These are phyloP conservation scores for Hymenoscyphus scutula DNA, from an alignment of 2,329 filamentous ascomycete species.

Conservation along the genomic window DNA sequence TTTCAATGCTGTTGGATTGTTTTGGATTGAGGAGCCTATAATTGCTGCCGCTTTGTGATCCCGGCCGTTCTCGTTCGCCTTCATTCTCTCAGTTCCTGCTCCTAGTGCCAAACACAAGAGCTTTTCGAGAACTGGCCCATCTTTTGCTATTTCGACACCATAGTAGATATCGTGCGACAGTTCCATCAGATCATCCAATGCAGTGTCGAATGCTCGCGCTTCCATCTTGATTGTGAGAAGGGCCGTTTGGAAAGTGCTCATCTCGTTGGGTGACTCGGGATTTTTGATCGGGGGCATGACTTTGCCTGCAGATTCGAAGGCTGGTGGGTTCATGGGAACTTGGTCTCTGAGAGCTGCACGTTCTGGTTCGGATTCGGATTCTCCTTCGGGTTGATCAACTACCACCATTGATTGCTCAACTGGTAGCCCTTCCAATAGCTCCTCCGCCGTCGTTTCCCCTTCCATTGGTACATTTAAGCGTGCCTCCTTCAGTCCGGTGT, in stretches of 20 bases:
- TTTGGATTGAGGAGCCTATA: constrained; percentile 58
- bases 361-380: constrained; percentile 17
- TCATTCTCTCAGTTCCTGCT: constrained; percentile 24
- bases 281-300: constrained; percentile 52
- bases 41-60: constrained; percentile 52
- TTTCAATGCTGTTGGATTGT: constrained; percentile 60
- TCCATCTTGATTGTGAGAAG: constrained; percentile 50
- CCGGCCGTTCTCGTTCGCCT: constrained; percentile 23
- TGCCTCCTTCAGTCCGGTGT: constrained; percentile 62
- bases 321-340: constrained; percentile 51
- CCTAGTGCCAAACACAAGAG: constrained; percentile 54
- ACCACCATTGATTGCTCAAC: constrained; percentile 44
- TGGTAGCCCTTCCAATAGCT: constrained; percentile 52
- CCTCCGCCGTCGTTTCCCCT: constrained; percentile 49
- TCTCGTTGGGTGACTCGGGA: constrained; percentile 38
- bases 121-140: constrained; percentile 50
- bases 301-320: constrained; percentile 55
- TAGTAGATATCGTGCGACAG: constrained; percentile 69
- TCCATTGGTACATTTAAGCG: constrained; percentile 58
- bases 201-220: constrained; percentile 28
- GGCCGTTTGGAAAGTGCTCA: constrained; percentile 45
- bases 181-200: constrained; percentile 57
- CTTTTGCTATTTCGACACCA: constrained; percentile 60
- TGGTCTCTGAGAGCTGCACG: constrained; percentile 32
- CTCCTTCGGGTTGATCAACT: constrained; percentile 22